A percentile compares a stretch with the other conserved stretches of the same genome.
Conservation (phyloP, 352 stramenopile species). For the Globisporangium camurandrum region DNA sequence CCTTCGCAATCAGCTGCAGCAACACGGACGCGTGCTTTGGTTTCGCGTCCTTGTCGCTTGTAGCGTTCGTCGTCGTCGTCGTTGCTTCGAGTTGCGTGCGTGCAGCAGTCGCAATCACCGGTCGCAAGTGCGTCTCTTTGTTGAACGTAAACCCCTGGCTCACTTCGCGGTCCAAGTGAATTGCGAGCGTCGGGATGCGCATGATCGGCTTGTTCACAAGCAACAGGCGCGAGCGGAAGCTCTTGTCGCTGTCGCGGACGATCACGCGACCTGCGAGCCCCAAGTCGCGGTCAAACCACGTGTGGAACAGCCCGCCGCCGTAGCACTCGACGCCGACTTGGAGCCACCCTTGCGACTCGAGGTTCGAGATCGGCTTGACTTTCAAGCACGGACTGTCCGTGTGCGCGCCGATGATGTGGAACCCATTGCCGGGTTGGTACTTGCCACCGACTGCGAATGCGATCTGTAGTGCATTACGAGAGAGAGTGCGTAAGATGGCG, state of each 20-base stretch:
- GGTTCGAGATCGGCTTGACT: constrained; percentile 92
- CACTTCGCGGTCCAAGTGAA: constrained; percentile 93
- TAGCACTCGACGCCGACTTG: constrained; percentile 80
- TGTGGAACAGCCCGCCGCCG: constrained; percentile 95
- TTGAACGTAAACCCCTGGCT: constrained; percentile 91
- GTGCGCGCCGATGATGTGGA: constrained; percentile 96
- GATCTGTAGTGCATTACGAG: constrained; percentile 14
- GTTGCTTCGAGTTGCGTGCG: constrained; percentile 86
- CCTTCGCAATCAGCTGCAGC: constrained; percentile 88
- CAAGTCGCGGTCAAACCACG: constrained; percentile 97
- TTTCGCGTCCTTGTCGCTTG: constrained; percentile 44
- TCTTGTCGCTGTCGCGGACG: constrained; percentile 71
- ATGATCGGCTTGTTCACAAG: constrained; percentile 93
- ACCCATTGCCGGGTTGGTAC: constrained; percentile 89
- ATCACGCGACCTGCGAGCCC: constrained; percentile 90
- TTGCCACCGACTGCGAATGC: constrained; percentile 93
- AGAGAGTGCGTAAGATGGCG: not conserved
- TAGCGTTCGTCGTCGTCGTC: constrained; percentile 20
- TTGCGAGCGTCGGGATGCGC: constrained; percentile 95
- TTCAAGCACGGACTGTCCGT: constrained; percentile 95
- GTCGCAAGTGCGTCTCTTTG: constrained; percentile 94
- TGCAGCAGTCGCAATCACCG: constrained; percentile 83
- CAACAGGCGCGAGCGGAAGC: constrained; percentile 75
- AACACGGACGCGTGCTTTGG: constrained; percentile 90
- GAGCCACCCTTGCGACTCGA: constrained; percentile 78